Percentiles rank a stretch among this genome's conserved stretches.
Evolutionary conservation across 2,329 filamentous ascomycete species (phyloP).

Genomic region (Fusarium newnesense): DNA sequence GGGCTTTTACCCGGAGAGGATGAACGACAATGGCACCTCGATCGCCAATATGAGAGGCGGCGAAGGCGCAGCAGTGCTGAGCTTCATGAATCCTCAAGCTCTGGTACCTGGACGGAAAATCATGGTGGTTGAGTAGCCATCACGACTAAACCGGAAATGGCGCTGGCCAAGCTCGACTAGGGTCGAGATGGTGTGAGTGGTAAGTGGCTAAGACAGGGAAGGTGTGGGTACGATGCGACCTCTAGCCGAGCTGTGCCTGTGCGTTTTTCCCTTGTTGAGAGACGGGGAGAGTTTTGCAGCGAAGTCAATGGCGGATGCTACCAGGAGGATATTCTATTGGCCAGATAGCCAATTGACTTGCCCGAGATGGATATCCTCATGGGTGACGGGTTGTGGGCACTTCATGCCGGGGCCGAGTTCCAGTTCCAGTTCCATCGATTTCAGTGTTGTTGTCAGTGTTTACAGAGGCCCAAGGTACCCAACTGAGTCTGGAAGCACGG

Average conservation of each 20-base stretch:
- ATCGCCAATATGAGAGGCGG: not conserved
- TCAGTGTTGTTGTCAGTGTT: constrained; percentile 13
- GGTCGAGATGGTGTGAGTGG: constrained; percentile 30
- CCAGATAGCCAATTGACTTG: not conserved
- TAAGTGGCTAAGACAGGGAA: constrained; percentile 32
- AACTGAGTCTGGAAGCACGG: constrained; percentile 30
- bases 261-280: constrained; percentile 33
- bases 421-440: constrained; percentile 15
- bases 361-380: constrained; percentile 16
- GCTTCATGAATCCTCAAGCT: constrained; percentile 4
- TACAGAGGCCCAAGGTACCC: not conserved
- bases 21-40: not conserved
- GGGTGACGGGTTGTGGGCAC: constrained; percentile 30
- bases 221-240: constrained; percentile 30
- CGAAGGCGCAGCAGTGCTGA: not conserved
- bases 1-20: not conserved
- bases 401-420: constrained; percentile 33
- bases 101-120: constrained; percentile 8
- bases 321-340: constrained; percentile 18
- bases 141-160: constrained; percentile 38
- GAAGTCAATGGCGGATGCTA: constrained; percentile 29
- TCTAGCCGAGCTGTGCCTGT: constrained; percentile 35
- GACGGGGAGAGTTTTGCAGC: constrained; percentile 24
- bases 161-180: constrained; percentile 31
- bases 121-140: constrained; percentile 38